Evolutionary conservation across 2,329 filamentous ascomycete species (phyloP).

Genomic region (Emergomyces pasteurianus): DNA sequence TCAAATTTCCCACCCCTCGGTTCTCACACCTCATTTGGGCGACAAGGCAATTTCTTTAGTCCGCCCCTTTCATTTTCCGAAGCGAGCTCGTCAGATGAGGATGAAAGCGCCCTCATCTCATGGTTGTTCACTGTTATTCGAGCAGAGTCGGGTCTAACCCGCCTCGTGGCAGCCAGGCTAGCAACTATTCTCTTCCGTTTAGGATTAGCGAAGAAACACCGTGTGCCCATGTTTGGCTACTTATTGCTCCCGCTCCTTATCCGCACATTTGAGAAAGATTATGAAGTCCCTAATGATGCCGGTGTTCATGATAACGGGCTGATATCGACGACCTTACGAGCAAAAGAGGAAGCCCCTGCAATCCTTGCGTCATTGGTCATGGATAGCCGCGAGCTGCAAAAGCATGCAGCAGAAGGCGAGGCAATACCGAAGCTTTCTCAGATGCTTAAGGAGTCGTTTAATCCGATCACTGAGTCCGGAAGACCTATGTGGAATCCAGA

Average conservation of each 20-base stretch:
- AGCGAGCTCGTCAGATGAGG: conserved; percentile 41
- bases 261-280: conserved; percentile 48
- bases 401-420: conserved; percentile 61
- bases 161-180: conserved; percentile 57
- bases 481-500: conserved; percentile 45
- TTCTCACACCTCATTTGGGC: conserved; percentile 26
- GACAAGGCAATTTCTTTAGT: conserved; percentile 25
- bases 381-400: conserved; percentile 68
- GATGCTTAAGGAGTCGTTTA: conserved; percentile 55
- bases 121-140: conserved; percentile 47
- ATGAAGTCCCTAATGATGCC: conserved; percentile 27
- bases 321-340: conserved; percentile 35
- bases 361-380: conserved; percentile 68
- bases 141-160: conserved; percentile 43
- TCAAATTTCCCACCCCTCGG: conserved; percentile 45
- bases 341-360: conserved; percentile 60
- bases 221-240: conserved; percentile 53
- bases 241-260: conserved; percentile 61
- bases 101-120: conserved; percentile 59
- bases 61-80: conserved; percentile 24
- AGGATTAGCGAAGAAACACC: conserved; percentile 51
- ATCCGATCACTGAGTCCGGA: conserved; percentile 40
- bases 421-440: conserved; percentile 51
- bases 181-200: conserved; percentile 58
- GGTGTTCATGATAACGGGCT: conserved; percentile 27